Evolutionary conservation across 2,329 filamentous ascomycete species (phyloP), one percentile per base, ranked within the genome.

Genomic region (Chaetomium sp.): DNA sequence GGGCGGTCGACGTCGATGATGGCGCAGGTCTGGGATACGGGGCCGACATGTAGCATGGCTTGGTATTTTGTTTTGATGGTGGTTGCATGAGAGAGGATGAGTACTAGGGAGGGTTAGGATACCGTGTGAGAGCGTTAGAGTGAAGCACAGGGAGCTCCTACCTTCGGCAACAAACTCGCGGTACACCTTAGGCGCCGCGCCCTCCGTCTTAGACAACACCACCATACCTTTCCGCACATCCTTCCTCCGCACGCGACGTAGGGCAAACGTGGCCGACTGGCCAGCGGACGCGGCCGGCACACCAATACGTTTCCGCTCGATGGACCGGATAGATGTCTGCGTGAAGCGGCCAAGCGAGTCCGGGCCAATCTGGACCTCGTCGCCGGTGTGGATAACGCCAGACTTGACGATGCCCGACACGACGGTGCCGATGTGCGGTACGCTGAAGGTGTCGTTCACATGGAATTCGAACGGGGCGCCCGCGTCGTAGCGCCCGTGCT

Each of bases 151-250:
- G 40, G 40, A 42, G 11, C 11, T 42, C 6, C 5, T 72, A 86
- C 85, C 84, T 71, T 92, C 88, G 10, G 89, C 89, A 43, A 91
- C 76, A 66, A 92, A 92, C 68, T 91, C 87, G 37, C 81, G 76
- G 67, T 86, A 81, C 9, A 90, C 88, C 62, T 85, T 94, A 61
- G 76, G 88, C 65, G 68, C 76, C 0, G 86, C 82, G 60, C 87
- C 79, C 52, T 84, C 84, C 51, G 95, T 89, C 69, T 91, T 95
- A 45, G 91, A 88, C 35, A 99, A 76, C 4, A 97, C 90, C 1
- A 99, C 94, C 91, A 97, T 97, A 35, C 94, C 94, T 76, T 99
- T 99, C 10, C 94, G 82, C 0, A 99, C 92, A 62, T 97, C 92
- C 70, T 92, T 95, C 43, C 92, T 79, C 49, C 91, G 84, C 2